phyloP scores from a whole-genome alignment of 805 yeast species.

The Zygoascus biomembranicola region DNA sequence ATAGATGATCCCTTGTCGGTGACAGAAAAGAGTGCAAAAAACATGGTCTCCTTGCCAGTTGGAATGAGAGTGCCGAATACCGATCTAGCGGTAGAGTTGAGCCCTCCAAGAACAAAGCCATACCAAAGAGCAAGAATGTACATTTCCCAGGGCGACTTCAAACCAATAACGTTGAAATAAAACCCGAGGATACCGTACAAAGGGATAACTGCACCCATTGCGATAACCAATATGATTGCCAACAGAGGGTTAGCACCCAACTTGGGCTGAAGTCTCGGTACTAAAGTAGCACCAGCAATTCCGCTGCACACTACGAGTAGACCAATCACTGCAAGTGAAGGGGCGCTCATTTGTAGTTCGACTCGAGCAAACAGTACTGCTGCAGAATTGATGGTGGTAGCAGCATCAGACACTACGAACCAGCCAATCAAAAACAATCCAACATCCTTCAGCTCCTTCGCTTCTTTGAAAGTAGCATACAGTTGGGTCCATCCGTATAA shows the following conservation, averaged over 20 bases:
- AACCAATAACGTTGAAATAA: conserved; percentile 44
- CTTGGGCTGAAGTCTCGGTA: conserved; percentile 38
- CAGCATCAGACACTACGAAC: conserved; percentile 68
- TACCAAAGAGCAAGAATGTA: conserved; percentile 64
- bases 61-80: conserved; percentile 64
- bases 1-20: conserved; percentile 78
- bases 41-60: conserved; percentile 63
- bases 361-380: conserved; percentile 70
- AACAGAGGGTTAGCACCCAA: conserved; percentile 37
- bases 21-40: conserved; percentile 65
- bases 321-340: conserved; percentile 57
- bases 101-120: conserved; percentile 67
- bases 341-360: conserved; percentile 59
- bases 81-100: conserved; percentile 62
- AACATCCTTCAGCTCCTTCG: conserved; percentile 54
- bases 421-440: conserved; percentile 60
- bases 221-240: conserved; percentile 43
- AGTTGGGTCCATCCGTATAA: conserved; percentile 58
- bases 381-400: conserved; percentile 72
- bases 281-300: conserved; percentile 52
- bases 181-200: conserved; percentile 65
- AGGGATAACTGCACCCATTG: conserved; percentile 62
- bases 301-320: conserved; percentile 60
- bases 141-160: conserved; percentile 60
- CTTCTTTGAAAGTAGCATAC: conserved; percentile 47